Evolutionary conservation across 768 basidiomycete species (phyloP), one percentile per base, ranked within the genome.

Genomic region (Suillus fuscotomentosus): DNA sequence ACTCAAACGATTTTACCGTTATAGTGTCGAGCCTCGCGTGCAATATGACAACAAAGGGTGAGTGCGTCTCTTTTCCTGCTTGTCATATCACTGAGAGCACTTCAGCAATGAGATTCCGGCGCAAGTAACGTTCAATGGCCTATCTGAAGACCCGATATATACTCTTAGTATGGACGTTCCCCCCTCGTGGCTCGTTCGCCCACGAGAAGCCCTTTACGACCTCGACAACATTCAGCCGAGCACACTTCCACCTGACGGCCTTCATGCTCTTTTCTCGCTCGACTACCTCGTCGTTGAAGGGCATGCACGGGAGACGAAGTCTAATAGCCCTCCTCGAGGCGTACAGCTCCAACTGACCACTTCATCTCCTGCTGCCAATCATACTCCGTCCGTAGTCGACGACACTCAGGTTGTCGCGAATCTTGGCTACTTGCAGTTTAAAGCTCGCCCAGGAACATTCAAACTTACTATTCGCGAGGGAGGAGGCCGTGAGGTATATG

Each of bases 331-430:
- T 5, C 95, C 97, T 0, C 87, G 96, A 14, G 97, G 97, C 6
- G 81, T 98, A 3, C 97, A 99, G 69, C 84, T 99, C 2, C 90
- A 97, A 71, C 85, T 99, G 1, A 79, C 85, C 3, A 79, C 77
- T 14, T 74, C 78, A 34, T 80, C 82, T 64, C 70, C 73, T 22
- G 71, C 70, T 1, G 77, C 83, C 5, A 72, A 80, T 60, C 71
- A 70, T 11, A 73, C 66, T 2, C 71, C 79, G 2, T 76, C 74
- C 14, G 57, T 67, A 34, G 80, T 96, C 15, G 93, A 91, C 8
- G 95, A 97, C 69, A 99, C 97, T 0, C 91, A 88, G 64, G 89
- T 99, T 45, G 93, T 97, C 62, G 94, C 91, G 5, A 99, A 99
- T 73, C 80, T 99, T 6, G 97, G 97, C 2, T 99, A 99, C 76